Conservation (phyloP, 768 basidiomycete genomes). For the Tylopilus vinaceipallidus region DNA sequence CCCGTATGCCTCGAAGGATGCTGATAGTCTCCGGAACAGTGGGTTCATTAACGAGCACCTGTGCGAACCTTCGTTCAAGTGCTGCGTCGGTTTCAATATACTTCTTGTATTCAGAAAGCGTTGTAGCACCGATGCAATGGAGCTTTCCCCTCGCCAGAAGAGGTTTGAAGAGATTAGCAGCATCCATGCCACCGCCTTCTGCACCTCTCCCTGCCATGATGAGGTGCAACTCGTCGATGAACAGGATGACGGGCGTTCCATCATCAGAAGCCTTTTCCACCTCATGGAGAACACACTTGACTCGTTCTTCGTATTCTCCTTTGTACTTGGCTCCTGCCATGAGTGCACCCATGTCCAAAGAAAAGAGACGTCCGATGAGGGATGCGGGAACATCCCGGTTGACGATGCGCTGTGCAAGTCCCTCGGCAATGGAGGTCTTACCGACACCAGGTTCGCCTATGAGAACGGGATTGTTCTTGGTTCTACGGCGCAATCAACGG, state of each 20-base stretch:
- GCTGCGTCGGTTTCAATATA: constrained; percentile 93
- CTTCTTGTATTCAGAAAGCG: constrained; percentile 87
- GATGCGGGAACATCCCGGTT: constrained; percentile 86
- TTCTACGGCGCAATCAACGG: constrained; percentile 45
- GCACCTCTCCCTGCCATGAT: constrained; percentile 88
- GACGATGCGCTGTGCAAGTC: constrained; percentile 92
- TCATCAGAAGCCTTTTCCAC: constrained; percentile 85
- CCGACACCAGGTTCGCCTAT: constrained; percentile 96
- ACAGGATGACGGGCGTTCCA: constrained; percentile 81
- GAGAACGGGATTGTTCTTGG: constrained; percentile 96
- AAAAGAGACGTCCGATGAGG: constrained; percentile 71
- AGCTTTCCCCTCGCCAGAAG: constrained; percentile 82
- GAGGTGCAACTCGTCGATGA: constrained; percentile 93
- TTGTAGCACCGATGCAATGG: constrained; percentile 86
- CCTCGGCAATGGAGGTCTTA: constrained; percentile 94
- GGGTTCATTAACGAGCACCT: constrained; percentile 92
- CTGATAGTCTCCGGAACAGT: constrained; percentile 85
- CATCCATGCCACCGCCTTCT: constrained; percentile 91
- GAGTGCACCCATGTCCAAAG: constrained; percentile 93
- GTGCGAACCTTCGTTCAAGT: constrained; percentile 88
- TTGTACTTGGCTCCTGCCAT: constrained; percentile 94
- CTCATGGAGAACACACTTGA: constrained; percentile 90
- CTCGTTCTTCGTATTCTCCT: constrained; percentile 95
- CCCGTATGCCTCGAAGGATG: constrained; percentile 90
- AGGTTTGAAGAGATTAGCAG: constrained; percentile 90